Evolutionary conservation across 73 alveolate genomes (phyloP).

Genomic region (Paramecium primaurelia): DNA sequence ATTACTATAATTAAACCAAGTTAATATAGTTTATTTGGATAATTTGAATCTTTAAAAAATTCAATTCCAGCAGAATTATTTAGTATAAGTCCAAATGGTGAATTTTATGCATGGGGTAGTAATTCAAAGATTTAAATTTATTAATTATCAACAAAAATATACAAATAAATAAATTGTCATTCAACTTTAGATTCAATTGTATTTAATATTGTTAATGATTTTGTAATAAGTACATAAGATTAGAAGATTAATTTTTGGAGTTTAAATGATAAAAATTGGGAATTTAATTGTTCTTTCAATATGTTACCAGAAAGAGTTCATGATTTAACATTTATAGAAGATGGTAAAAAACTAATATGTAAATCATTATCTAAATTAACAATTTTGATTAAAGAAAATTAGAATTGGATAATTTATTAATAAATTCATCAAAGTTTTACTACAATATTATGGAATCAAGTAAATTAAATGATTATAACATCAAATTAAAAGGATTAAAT

Average conservation of each 20-base stretch:
- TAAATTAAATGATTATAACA: background rate
- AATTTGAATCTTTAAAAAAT: background rate
- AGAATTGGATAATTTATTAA: background rate
- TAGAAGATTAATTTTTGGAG: background rate
- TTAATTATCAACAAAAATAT: background rate
- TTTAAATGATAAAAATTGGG: background rate
- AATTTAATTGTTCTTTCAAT: background rate
- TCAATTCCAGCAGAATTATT: background rate
- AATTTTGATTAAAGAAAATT: background rate
- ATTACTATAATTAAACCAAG: background rate
- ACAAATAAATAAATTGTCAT: background rate
- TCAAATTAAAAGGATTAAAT: background rate
- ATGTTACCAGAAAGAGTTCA: background rate
- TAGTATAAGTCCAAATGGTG: background rate
- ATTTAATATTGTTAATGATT: background rate
- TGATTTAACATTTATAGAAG: background rate
- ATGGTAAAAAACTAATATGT: background rate
- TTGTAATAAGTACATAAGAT: background rate
- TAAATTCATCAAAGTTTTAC: background rate
- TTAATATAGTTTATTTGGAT: background rate
- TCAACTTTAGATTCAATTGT: background rate
- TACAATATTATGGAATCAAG: background rate
- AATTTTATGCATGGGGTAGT: background rate
- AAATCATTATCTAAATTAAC: background rate
- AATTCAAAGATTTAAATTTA: background rate